Evolutionary conservation across 164 flowering plant genomes (phyloP).

Genomic region (Platanus orientalis): DNA sequence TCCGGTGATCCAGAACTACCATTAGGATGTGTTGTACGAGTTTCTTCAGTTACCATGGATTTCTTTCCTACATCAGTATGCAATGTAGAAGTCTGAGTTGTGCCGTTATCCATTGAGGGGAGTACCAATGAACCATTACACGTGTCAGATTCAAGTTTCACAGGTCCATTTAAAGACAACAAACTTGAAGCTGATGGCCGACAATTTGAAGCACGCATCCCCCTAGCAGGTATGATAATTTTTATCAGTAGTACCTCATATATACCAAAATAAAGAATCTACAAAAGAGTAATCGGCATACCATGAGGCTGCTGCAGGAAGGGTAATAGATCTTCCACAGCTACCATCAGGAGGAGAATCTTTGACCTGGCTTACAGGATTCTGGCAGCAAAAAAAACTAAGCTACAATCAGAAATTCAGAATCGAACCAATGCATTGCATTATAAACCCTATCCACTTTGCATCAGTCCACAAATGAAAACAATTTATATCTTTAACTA

Average conservation of each 20-base stretch:
- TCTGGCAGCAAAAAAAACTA: slow-evolving; percentile 28
- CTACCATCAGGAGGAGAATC: slow-evolving; percentile 73
- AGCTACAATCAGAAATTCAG: background rate
- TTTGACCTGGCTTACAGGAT: slow-evolving; percentile 32
- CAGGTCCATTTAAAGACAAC: slow-evolving; percentile 35
- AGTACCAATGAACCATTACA: slow-evolving; percentile 23
- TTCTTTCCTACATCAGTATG: slow-evolving; percentile 43
- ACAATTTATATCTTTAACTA: background rate
- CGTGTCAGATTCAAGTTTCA: slow-evolving; percentile 40
- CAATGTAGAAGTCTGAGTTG: slow-evolving; percentile 21
- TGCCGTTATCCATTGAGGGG: slow-evolving; percentile 34
- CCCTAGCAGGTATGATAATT: slow-evolving; percentile 43
- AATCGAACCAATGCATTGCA: background rate
- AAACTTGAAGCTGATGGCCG: slow-evolving; percentile 32
- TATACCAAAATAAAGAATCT: slow-evolving; percentile 1
- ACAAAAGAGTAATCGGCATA: slow-evolving; percentile 18
- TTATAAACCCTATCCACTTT: background rate
- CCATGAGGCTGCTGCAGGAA: slow-evolving; percentile 94
- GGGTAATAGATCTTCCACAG: slow-evolving; percentile 57
- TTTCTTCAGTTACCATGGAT: slow-evolving; percentile 25
- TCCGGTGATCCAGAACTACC: slow-evolving; percentile 24
- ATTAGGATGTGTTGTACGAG: slow-evolving; percentile 20
- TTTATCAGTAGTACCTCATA: background rate
- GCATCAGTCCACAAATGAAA: background rate
- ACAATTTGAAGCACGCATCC: slow-evolving; percentile 48